Conservation (phyloP, 169 alveolate genomes). For the Besnoitia besnoiti region DNA sequence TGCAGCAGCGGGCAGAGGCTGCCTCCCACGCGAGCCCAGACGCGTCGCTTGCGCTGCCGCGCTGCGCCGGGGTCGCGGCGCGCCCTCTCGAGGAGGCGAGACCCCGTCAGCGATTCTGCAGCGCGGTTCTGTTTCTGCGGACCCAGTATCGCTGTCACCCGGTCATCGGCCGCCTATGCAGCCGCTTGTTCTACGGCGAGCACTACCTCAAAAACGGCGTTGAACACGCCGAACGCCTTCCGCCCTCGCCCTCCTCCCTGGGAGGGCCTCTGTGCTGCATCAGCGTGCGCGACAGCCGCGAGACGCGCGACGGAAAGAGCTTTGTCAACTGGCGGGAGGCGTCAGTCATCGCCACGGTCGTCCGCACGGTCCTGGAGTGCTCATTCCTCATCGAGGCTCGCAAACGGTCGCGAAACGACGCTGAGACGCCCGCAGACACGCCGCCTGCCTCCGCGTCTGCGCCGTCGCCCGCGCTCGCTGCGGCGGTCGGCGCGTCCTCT, state of each 20-base stretch:
- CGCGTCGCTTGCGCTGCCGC: no score
- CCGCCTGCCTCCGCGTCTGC: not conserved
- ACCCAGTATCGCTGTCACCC: constrained; percentile 72
- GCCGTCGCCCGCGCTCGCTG: not conserved
- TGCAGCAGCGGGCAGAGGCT: not conserved
- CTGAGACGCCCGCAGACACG: not conserved
- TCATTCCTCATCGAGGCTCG: not conserved
- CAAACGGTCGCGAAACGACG: not conserved
- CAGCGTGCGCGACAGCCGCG: constrained; percentile 29
- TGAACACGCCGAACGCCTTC: constrained; percentile 23
- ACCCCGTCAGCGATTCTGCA: not conserved
- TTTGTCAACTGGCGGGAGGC: constrained; percentile 45
- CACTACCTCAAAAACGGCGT: constrained; percentile 56
- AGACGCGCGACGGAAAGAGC: constrained; percentile 20
- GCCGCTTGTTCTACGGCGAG: constrained; percentile 61
- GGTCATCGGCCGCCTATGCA: constrained; percentile 43
- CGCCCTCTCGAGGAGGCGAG: not conserved
- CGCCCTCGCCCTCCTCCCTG: constrained; percentile 49
- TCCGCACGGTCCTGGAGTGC: constrained; percentile 11
- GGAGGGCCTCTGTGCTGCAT: constrained; percentile 45
- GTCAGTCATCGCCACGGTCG: constrained; percentile 17
- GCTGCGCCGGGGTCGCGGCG: not conserved
- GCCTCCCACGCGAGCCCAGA: not conserved
- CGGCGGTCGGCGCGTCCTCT: not conserved
- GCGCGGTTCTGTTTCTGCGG: constrained; percentile 4